Conservation (phyloP, 2,329 filamentous ascomycete species). For the Pestalotiopsis fici region DNA sequence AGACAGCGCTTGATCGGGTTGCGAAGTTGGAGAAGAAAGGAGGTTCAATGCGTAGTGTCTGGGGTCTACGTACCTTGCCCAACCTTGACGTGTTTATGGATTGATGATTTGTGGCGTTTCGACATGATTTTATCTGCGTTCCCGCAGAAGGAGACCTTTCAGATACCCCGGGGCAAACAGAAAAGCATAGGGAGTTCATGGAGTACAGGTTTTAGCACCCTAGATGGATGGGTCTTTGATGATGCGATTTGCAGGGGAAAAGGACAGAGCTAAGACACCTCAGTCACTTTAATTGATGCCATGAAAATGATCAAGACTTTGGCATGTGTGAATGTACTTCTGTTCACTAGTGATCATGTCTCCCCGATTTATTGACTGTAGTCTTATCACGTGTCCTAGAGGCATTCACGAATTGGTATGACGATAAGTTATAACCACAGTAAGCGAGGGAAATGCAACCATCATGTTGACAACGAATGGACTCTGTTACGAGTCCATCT, state of each 20-base stretch:
- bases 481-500: constrained; percentile 12
- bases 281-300: too few species aligned
- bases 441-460: constrained; percentile 9
- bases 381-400: background rate
- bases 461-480: constrained; percentile 16
- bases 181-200: too few species aligned
- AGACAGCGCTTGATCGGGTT: constrained; percentile 74
- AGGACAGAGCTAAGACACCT: too few species aligned
- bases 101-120: background rate
- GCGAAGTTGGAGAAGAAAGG: constrained; percentile 68
- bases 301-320: too few species aligned
- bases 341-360: background rate
- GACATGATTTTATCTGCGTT: too few species aligned
- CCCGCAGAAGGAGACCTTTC: too few species aligned
- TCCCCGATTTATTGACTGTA: background rate
- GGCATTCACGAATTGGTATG: background rate
- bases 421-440: background rate
- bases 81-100: background rate
- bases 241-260: too few species aligned
- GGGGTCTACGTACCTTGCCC: constrained; percentile 43
- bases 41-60: constrained; percentile 53
- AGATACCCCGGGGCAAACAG: too few species aligned
- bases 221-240: too few species aligned
- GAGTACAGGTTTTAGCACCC: too few species aligned
- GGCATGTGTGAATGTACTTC: background rate